A percentile compares a stretch with the other conserved stretches of the same genome.
Conservation (phyloP, 208 protist species). For the Chromosphaera perkinsii region DNA sequence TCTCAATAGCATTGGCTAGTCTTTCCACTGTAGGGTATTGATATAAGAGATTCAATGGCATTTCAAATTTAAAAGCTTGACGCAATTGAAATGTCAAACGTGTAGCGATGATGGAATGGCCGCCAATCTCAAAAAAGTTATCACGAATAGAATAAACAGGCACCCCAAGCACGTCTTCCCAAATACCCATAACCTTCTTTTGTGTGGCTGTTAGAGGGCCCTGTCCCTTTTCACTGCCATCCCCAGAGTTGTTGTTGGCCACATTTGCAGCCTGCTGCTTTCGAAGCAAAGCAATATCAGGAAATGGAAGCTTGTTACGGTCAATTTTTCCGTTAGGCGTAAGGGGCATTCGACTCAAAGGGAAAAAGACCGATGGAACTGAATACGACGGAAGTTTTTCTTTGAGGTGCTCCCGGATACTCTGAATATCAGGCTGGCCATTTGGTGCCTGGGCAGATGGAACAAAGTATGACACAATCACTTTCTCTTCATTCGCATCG, state of each 20-base stretch:
- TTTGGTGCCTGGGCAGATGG: too few species aligned
- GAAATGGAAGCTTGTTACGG: conserved; percentile 40
- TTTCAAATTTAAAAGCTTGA: background rate
- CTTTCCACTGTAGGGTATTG: conserved; percentile 24
- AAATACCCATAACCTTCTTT: background rate
- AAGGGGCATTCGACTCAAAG: conserved; percentile 51
- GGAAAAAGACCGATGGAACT: conserved; percentile 38
- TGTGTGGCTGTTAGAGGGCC: background rate
- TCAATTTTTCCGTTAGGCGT: conserved; percentile 69
- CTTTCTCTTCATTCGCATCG: conserved; percentile 37
- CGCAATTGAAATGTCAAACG: conserved; percentile 33
- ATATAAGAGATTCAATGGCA: conserved; percentile 38
- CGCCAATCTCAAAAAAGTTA: conserved; percentile 43
- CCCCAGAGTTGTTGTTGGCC: background rate
- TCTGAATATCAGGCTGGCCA: conserved; percentile 5
- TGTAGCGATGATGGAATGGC: conserved; percentile 43
- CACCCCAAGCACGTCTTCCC: conserved; percentile 1
- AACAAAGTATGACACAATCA: conserved; percentile 39
- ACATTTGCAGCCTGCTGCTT: background rate
- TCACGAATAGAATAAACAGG: too few species aligned
- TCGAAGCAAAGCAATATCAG: conserved; percentile 24
- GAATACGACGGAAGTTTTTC: conserved; percentile 35
- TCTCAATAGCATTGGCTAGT: conserved; percentile 9
- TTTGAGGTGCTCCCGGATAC: conserved; percentile 20
- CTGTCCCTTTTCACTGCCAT: background rate